Conservation (phyloP, 2,329 filamentous ascomycete species). For the Colletotrichum navitas region DNA sequence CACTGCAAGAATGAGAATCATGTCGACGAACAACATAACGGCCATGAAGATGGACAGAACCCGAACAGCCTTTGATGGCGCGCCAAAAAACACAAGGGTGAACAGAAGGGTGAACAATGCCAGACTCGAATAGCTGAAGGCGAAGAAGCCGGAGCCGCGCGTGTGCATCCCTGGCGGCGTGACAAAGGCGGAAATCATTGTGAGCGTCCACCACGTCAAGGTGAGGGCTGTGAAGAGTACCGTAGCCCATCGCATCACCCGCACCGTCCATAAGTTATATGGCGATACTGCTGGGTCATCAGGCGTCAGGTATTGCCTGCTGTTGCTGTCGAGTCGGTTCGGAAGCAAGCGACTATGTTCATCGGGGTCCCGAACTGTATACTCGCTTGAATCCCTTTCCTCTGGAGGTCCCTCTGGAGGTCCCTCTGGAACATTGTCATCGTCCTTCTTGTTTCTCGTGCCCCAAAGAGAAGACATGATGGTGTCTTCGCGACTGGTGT, state of each 20-base stretch:
- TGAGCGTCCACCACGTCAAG: slow-evolving; percentile 92
- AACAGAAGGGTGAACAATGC: slow-evolving; percentile 82
- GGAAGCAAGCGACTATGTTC: slow-evolving; percentile 77
- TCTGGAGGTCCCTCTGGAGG: slow-evolving; percentile 43
- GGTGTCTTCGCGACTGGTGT: background rate
- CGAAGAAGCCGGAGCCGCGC: slow-evolving; percentile 91
- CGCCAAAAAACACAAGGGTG: slow-evolving; percentile 86
- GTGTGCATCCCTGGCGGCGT: slow-evolving; percentile 89
- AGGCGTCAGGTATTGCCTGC: slow-evolving; percentile 50
- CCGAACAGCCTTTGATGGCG: slow-evolving; percentile 83
- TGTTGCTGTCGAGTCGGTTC: slow-evolving; percentile 69
- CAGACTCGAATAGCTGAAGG: slow-evolving; percentile 85
- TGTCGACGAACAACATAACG: slow-evolving; percentile 76
- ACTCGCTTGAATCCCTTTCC: slow-evolving; percentile 28
- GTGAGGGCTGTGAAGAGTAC: slow-evolving; percentile 80
- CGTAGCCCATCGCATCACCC: slow-evolving; percentile 82
- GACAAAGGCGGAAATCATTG: slow-evolving; percentile 91
- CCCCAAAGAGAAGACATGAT: slow-evolving; percentile 36
- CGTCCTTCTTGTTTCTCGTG: slow-evolving; percentile 42
- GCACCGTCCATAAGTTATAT: slow-evolving; percentile 94
- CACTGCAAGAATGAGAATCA: slow-evolving; percentile 84
- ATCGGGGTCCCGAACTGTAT: slow-evolving; percentile 50
- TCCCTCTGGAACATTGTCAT: slow-evolving; percentile 47
- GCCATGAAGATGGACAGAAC: slow-evolving; percentile 78
- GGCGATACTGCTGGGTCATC: slow-evolving; percentile 76